These are phyloP conservation scores for Phytophthora kernoviae DNA, from an alignment of 352 stramenopile species.

Conservation along the genomic window DNA sequence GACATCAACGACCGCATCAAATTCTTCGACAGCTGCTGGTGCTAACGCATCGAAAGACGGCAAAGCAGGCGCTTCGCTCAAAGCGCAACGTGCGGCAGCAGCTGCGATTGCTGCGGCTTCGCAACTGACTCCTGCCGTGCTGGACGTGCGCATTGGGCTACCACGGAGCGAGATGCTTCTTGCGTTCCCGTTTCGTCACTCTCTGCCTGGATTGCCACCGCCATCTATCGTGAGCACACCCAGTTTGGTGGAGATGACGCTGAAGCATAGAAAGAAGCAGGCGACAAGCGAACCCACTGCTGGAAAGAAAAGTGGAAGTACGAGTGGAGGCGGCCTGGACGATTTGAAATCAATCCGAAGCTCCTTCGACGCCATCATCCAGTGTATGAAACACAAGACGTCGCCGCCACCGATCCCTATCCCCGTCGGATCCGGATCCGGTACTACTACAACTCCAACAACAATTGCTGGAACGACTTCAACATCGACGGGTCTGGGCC, in stretches of 20 bases:
- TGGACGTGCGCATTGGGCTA: conserved; percentile 70
- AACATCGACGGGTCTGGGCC: conserved; percentile 29
- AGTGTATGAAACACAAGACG: conserved; percentile 87
- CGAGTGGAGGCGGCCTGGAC: conserved; percentile 36
- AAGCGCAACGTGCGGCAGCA: conserved; percentile 49
- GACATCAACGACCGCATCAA: conserved; percentile 9
- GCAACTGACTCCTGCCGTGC: conserved; percentile 46
- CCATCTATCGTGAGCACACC: conserved; percentile 61
- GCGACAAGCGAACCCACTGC: conserved; percentile 6
- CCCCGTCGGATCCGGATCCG: conserved; percentile 16
- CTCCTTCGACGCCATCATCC: conserved; percentile 85
- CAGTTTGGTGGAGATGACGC: conserved; percentile 55
- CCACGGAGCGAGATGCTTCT: conserved; percentile 59
- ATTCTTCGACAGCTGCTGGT: conserved; percentile 2
- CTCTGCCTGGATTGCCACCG: conserved; percentile 63
- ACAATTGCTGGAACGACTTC: conserved; percentile 3
- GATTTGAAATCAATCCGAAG: conserved; percentile 81
- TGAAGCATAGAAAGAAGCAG: conserved; percentile 57
- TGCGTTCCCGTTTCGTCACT: conserved; percentile 52
- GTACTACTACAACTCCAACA: conserved; percentile 7
- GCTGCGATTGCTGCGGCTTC: conserved; percentile 37
- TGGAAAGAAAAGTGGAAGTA: conserved; percentile 18
- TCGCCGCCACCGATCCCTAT: conserved; percentile 78
- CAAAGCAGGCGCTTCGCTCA: conserved; percentile 35
- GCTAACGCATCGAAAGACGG: conserved; percentile 42